These are phyloP conservation scores for Physcomitrellopsis africana DNA, from an alignment of 225 moss, liverwort and hornwort species.

Conservation along the genomic window DNA sequence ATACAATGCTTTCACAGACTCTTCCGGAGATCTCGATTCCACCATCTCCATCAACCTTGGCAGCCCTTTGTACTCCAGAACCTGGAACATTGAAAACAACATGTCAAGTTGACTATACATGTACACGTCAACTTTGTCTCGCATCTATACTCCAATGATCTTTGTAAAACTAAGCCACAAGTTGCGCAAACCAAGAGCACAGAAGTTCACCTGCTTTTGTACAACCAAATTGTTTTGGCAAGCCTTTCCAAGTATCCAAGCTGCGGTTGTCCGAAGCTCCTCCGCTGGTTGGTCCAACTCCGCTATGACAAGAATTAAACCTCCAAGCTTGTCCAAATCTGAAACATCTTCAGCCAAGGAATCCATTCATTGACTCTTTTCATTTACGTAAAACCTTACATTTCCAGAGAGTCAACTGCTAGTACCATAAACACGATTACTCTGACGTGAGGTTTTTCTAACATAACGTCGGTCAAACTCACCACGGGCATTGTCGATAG, in stretches of 20 bases:
- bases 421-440: too few relatives aligned
- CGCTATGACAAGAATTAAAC: conserved; percentile 69
- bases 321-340: conserved; percentile 94
- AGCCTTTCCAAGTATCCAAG: conserved; percentile 91
- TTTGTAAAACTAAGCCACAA: background rate
- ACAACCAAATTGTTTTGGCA: conserved; percentile 91
- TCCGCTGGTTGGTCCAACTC: conserved; percentile 83
- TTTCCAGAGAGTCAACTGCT: background rate
- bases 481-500: conserved; percentile 96
- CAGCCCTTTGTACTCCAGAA: conserved; percentile 68
- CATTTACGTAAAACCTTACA: background rate
- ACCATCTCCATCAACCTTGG: conserved; percentile 92
- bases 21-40: conserved; percentile 60
- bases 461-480: conserved; percentile 23
- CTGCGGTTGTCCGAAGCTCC: conserved; percentile 84
- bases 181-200: conserved; percentile 12
- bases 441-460: too few relatives aligned
- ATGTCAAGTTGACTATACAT: background rate
- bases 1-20: conserved; percentile 87
- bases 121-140: background rate
- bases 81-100: conserved; percentile 37
- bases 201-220: conserved; percentile 70
- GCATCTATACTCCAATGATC: conserved; percentile 1
- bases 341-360: conserved; percentile 62
- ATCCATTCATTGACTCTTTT: conserved; percentile 20